Evolutionary conservation across 1,139 yeast genomes (phyloP).

Genomic region (Candida tetrigidarum): DNA sequence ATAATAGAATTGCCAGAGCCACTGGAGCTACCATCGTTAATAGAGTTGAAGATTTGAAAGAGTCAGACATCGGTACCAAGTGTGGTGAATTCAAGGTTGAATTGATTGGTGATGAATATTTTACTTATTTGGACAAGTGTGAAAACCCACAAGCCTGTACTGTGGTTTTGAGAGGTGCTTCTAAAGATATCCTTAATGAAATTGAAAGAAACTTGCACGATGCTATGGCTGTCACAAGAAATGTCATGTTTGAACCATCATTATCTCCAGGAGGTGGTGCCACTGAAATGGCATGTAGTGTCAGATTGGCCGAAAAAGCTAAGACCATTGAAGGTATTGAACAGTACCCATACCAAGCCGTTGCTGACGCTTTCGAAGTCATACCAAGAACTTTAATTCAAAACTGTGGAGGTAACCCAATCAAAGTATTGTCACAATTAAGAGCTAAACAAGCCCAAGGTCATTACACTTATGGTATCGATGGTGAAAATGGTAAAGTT

Average conservation of each 20-base stretch:
- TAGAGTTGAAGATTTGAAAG: slow-evolving; percentile 92
- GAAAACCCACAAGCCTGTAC: slow-evolving; percentile 93
- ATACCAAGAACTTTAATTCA: slow-evolving; percentile 97
- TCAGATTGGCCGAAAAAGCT: slow-evolving; percentile 86
- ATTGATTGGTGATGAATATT: slow-evolving; percentile 97
- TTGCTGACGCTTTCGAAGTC: slow-evolving; percentile 98
- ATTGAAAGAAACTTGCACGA: slow-evolving; percentile 97
- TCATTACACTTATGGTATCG: slow-evolving; percentile 82
- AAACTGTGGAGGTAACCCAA: slow-evolving; percentile 97
- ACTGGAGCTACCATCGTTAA: slow-evolving; percentile 98
- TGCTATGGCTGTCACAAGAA: slow-evolving; percentile 98
- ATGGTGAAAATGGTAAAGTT: slow-evolving; percentile 92
- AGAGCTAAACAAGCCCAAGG: slow-evolving; percentile 98
- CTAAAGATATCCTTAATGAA: slow-evolving; percentile 95
- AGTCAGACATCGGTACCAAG: slow-evolving; percentile 82
- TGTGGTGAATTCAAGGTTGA: slow-evolving; percentile 95
- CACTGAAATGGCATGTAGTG: slow-evolving; percentile 98
- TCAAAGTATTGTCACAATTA: slow-evolving; percentile 83
- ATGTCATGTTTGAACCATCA: slow-evolving; percentile 93
- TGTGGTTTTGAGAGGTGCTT: slow-evolving; percentile 90
- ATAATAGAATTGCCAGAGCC: slow-evolving; percentile 95
- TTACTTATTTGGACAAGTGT: slow-evolving; percentile 83
- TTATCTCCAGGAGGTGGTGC: slow-evolving; percentile 99
- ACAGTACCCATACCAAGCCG: slow-evolving; percentile 99
- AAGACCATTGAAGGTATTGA: slow-evolving; percentile 92